These are phyloP conservation scores for Alternaria metachromatica DNA, from an alignment of 2,329 filamentous ascomycete species.

Conservation along the genomic window DNA sequence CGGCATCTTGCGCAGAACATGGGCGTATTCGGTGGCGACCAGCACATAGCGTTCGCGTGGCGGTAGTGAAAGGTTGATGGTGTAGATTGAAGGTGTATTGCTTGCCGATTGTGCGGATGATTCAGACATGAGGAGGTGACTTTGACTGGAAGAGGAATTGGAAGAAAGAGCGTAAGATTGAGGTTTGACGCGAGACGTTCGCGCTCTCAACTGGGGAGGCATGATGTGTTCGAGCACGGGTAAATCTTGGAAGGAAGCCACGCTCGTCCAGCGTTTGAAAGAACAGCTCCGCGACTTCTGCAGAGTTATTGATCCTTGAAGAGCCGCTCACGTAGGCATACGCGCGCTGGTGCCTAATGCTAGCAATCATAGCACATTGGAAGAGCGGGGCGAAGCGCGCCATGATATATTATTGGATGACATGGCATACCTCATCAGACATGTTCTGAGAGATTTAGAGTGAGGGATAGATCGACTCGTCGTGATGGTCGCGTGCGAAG, in stretches of 20 bases:
- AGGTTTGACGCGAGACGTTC: slow-evolving; percentile 5
- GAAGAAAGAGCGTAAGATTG: background rate
- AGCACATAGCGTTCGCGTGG: slow-evolving; percentile 60
- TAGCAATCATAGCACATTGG: background rate
- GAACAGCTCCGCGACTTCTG: background rate
- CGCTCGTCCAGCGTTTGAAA: background rate
- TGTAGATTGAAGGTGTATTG: slow-evolving; percentile 47
- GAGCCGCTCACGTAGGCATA: background rate
- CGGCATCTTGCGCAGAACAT: slow-evolving; percentile 53
- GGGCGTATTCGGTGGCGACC: slow-evolving; percentile 56
- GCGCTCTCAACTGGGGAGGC: slow-evolving; percentile 3
- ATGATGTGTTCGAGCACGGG: background rate
- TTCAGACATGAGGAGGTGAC: background rate
- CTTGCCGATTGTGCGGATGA: background rate
- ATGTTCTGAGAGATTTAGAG: too few species aligned
- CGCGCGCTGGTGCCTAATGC: background rate
- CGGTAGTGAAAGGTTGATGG: slow-evolving; percentile 62
- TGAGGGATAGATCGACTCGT: background rate
- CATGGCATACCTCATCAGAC: background rate
- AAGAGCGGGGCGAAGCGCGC: background rate
- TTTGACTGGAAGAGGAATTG: background rate
- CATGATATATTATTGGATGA: background rate
- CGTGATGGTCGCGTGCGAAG: background rate
- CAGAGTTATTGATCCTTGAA: background rate
- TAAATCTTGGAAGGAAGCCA: background rate